Evolutionary conservation across 1,284 basidiomycete genomes (phyloP).

Genomic region (Cryptococcus wingfieldii): DNA sequence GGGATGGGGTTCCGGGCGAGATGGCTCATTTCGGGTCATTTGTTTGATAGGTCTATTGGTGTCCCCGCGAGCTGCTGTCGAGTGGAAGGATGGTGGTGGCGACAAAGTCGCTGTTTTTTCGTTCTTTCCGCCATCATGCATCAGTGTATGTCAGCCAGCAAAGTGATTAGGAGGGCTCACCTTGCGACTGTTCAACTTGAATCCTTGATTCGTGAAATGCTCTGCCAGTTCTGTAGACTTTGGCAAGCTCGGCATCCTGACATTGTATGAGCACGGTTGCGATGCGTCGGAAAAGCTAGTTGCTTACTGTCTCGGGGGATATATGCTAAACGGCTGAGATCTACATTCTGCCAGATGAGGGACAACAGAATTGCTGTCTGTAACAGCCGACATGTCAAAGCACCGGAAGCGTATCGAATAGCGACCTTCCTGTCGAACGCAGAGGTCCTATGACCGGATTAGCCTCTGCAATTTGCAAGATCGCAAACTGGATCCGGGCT

Average conservation of each 20-base stretch:
- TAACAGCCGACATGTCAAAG: constrained; percentile 32
- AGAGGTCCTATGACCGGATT: constrained; percentile 31
- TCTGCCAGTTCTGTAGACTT: constrained; percentile 39
- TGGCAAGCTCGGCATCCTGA: constrained; percentile 41
- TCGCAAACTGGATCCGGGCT: constrained; percentile 7
- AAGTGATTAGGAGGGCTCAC: constrained; percentile 15
- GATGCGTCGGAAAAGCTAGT: background rate
- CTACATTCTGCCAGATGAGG: constrained; percentile 26
- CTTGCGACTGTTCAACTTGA: constrained; percentile 46
- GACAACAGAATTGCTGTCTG: constrained; percentile 6
- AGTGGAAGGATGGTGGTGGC: background rate
- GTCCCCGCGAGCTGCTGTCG: background rate
- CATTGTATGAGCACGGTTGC: background rate
- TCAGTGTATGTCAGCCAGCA: background rate
- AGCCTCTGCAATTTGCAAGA: background rate
- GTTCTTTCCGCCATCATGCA: background rate
- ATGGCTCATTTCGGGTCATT: background rate
- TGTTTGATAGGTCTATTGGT: background rate
- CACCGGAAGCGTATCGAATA: constrained; percentile 37
- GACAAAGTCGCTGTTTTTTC: background rate
- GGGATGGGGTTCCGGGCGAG: background rate
- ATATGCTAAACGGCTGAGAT: constrained; percentile 35
- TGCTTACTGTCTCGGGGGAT: constrained; percentile 40
- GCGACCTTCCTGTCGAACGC: constrained; percentile 40
- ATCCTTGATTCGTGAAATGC: constrained; percentile 43